These are phyloP conservation scores for Chlamydomonas applanata DNA, from an alignment of 139 green algal species.

Conservation along the genomic window DNA sequence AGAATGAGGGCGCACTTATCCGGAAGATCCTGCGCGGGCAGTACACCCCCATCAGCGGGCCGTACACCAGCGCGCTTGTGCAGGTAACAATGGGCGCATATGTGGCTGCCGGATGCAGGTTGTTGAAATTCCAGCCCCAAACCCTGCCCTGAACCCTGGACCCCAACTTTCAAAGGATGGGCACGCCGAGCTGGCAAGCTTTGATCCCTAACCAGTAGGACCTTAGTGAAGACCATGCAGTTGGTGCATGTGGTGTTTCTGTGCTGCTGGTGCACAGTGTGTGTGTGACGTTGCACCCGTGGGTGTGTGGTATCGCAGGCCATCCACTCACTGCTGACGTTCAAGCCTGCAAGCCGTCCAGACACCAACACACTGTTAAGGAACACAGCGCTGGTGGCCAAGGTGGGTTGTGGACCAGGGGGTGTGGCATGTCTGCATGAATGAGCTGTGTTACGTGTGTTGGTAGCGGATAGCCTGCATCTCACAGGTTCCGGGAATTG, in stretches of 20 bases:
- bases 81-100: constrained; percentile 23
- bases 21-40: constrained; percentile 68
- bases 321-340: constrained; percentile 27
- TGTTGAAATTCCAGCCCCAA: background rate
- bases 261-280: no score
- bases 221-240: no score
- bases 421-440: no score
- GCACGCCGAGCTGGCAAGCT: background rate
- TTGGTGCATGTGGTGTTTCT: no score
- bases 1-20: constrained; percentile 72
- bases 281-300: no score
- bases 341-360: constrained; percentile 27
- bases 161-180: background rate
- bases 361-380: constrained; percentile 30
- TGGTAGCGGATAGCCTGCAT: no score
- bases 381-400: constrained; percentile 22
- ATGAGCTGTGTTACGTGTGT: no score
- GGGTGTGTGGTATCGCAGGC: constrained; percentile 5
- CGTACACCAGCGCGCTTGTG: constrained; percentile 46
- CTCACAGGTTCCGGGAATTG: no score
- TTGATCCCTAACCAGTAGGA: no score
- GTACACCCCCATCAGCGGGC: constrained; percentile 49
- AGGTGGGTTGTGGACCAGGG: constrained; percentile 16
- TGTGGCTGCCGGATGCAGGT: constrained; percentile 9
- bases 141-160: no score